Evolutionary conservation across 2,329 filamentous ascomycete genomes (phyloP).

Genomic region (Pestalotiopsis sp.): DNA sequence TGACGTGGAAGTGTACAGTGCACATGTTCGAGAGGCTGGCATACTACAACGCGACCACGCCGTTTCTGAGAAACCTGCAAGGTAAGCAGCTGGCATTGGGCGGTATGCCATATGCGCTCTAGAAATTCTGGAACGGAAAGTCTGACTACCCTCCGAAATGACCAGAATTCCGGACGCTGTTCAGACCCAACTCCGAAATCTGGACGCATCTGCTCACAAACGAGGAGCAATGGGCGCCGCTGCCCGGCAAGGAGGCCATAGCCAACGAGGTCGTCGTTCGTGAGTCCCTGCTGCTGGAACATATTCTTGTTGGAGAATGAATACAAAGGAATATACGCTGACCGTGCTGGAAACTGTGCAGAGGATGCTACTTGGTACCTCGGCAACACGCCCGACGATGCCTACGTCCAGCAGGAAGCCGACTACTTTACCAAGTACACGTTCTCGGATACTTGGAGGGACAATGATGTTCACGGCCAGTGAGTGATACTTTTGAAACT

Average conservation of each 20-base stretch:
- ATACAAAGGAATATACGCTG: neutral
- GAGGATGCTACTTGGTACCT: conserved; percentile 64
- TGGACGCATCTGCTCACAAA: conserved; percentile 67
- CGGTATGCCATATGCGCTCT: neutral
- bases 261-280: conserved; percentile 51
- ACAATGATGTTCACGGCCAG: conserved; percentile 59
- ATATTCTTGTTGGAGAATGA: neutral
- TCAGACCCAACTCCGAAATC: conserved; percentile 59
- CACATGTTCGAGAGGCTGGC: conserved; percentile 63
- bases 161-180: conserved; percentile 60
- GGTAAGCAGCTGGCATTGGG: conserved; percentile 5
- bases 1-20: neutral
- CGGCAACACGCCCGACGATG: conserved; percentile 53
- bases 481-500: conserved; percentile 20
- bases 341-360: conserved; percentile 27
- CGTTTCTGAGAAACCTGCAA: conserved; percentile 59
- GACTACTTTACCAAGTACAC: conserved; percentile 71
- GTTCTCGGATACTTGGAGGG: conserved; percentile 60
- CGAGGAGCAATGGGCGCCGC: conserved; percentile 54
- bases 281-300: neutral
- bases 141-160: neutral
- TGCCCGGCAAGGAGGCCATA: conserved; percentile 43
- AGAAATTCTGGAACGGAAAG: neutral
- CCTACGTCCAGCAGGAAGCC: conserved; percentile 57
- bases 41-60: conserved; percentile 60